Evolutionary conservation across 768 basidiomycete genomes (phyloP).

Genomic region (Hygrophoropsis aurantiaca): DNA sequence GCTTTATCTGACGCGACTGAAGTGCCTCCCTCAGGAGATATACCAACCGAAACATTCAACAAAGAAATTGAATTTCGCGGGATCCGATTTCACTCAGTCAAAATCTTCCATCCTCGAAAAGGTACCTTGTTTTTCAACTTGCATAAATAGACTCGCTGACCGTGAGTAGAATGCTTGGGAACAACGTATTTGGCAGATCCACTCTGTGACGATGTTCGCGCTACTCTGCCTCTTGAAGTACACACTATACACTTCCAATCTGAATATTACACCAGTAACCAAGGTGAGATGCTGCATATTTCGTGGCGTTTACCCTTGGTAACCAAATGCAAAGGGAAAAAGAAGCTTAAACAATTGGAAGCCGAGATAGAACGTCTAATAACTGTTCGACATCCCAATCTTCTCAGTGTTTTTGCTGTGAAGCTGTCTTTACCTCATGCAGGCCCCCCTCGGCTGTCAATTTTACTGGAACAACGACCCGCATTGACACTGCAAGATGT

Average conservation of each 20-base stretch:
- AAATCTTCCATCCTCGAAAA: slow-evolving; percentile 68
- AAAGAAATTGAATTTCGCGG: slow-evolving; percentile 58
- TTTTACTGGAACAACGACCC: slow-evolving; percentile 74
- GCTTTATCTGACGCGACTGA: slow-evolving; percentile 74
- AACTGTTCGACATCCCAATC: slow-evolving; percentile 59
- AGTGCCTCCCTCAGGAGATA: slow-evolving; percentile 48
- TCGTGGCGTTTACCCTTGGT: not conserved
- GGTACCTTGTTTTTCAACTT: slow-evolving; percentile 41
- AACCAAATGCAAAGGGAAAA: slow-evolving; percentile 43
- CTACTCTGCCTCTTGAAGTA: slow-evolving; percentile 65
- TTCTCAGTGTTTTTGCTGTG: slow-evolving; percentile 67
- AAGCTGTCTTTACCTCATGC: slow-evolving; percentile 56
- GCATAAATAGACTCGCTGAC: not conserved
- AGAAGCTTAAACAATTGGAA: slow-evolving; percentile 69
- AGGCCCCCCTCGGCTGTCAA: slow-evolving; percentile 48
- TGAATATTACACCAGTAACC: slow-evolving; percentile 64
- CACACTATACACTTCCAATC: slow-evolving; percentile 65
- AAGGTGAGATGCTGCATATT: slow-evolving; percentile 40
- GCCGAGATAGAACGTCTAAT: slow-evolving; percentile 63
- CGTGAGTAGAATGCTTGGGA: slow-evolving; percentile 55
- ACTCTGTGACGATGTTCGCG: slow-evolving; percentile 61
- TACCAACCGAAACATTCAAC: slow-evolving; percentile 61
- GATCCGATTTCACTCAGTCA: slow-evolving; percentile 61
- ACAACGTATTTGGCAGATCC: slow-evolving; percentile 75
- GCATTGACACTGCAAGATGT: slow-evolving; percentile 68